A percentile compares a stretch with the other conserved stretches of the same genome.
Conservation (phyloP, 192 early-diverging fungal species). For the Podila epigama region DNA sequence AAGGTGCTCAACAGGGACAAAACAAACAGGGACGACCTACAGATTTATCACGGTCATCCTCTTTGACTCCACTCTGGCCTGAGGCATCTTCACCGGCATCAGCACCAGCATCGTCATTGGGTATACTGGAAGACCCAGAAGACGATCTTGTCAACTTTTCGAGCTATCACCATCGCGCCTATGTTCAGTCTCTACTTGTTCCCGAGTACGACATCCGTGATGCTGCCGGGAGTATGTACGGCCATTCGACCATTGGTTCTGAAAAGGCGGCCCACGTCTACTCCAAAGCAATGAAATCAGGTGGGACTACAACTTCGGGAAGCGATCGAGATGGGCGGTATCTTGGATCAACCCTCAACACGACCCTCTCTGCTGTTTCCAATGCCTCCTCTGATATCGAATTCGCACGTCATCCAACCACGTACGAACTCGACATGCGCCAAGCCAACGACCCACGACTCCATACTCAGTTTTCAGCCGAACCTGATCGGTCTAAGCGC, state of each 20-base stretch:
- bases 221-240: constrained; percentile 46
- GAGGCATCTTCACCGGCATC: not conserved
- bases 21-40: not conserved
- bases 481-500: not conserved
- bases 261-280: constrained; percentile 13
- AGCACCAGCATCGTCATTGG: not conserved
- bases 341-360: constrained; percentile 27
- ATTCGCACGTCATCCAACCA: constrained; percentile 12
- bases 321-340: constrained; percentile 10
- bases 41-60: constrained; percentile 20
- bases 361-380: constrained; percentile 19
- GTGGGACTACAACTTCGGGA: not conserved
- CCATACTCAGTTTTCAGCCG: not conserved
- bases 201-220: constrained; percentile 22
- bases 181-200: constrained; percentile 25
- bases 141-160: constrained; percentile 37
- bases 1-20: no score
- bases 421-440: constrained; percentile 20
- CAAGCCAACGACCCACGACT: not conserved
- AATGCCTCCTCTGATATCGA: constrained; percentile 13
- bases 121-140: constrained; percentile 3
- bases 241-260: constrained; percentile 33
- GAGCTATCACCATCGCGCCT: constrained; percentile 29
- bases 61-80: constrained; percentile 22
- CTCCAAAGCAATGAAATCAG: not conserved